Evolutionary conservation across 2,329 filamentous ascomycete genomes (phyloP), one percentile per base, ranked within the genome.

Genomic region (Ophiostoma australiae): DNA sequence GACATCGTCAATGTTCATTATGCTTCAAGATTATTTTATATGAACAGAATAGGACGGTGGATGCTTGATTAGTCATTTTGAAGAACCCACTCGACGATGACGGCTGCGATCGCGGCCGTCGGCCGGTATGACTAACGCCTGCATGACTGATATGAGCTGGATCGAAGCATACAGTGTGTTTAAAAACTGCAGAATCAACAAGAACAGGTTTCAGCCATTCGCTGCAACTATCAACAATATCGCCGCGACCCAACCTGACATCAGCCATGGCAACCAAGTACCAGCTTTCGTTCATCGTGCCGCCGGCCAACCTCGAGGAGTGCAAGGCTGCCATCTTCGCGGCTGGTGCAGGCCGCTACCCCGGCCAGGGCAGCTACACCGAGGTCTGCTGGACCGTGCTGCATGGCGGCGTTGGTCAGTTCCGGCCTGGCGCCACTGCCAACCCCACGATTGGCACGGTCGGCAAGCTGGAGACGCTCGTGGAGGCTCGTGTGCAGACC

Each of bases 401-500:
- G 0, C 73, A 79, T 4, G 90, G 90, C 4, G 90, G 90, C 0
- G 4, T 71, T 5, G 89, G 88, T 0, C 89, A 91, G 76, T 92
- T 91, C 78, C 84, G 86, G 0, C 89, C 89, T 0, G 87, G 86
- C 0, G 82, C 83, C 70, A 77, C 81, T 0, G 88, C 90, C 0
- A 89, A 88, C 67, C 90, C 90, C 3, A 80, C 87, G 75, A 87
- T 91, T 73, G 90, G 90, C 0, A 79, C 79, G 11, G 80, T 83
- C 1, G 74, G 75, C 61, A 77, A 80, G 58, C 75, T 91, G 0
- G 88, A 91, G 78, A 77, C 86, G 72, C 82, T 87, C 0, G 82
- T 85, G 3, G 90, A 92, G 78, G 81, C 85, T 1, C 83, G 84
- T 67, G 86, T 90, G 20, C 89, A 92, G 80, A 85, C 86, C 1